Evolutionary conservation across 2,329 filamentous ascomycete genomes (phyloP).

Genomic region (Colletotrichum eremochloae): DNA sequence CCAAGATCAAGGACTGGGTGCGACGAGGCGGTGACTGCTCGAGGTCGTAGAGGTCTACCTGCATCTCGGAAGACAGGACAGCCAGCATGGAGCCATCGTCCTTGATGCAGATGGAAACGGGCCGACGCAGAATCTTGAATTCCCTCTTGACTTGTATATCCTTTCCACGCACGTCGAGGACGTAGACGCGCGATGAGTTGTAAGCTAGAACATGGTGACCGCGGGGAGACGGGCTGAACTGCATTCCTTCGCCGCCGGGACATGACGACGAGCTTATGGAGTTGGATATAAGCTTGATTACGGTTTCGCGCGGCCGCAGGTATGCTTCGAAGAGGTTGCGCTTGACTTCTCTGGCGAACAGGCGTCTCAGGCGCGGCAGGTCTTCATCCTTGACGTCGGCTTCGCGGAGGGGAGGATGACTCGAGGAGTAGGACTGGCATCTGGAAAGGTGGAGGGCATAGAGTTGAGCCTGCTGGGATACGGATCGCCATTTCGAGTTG

Average conservation of each 20-base stretch:
- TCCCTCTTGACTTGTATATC: slow-evolving; percentile 78
- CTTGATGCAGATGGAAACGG: slow-evolving; percentile 81
- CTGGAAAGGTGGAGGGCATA: slow-evolving; percentile 73
- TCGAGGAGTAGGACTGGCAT: slow-evolving; percentile 71
- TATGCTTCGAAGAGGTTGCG: slow-evolving; percentile 84
- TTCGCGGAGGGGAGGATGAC: slow-evolving; percentile 57
- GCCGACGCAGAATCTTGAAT: slow-evolving; percentile 82
- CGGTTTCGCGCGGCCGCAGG: slow-evolving; percentile 75
- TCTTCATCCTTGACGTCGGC: slow-evolving; percentile 59
- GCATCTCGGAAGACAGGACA: slow-evolving; percentile 84
- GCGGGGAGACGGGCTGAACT: slow-evolving; percentile 82
- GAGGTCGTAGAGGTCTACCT: slow-evolving; percentile 88
- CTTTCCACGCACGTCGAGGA: slow-evolving; percentile 75
- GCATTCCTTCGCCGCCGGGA: slow-evolving; percentile 87
- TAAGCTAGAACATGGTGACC: slow-evolving; percentile 83
- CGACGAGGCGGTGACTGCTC: slow-evolving; percentile 73
- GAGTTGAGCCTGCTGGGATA: slow-evolving; percentile 73
- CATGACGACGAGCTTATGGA: slow-evolving; percentile 87
- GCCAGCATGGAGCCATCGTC: slow-evolving; percentile 83
- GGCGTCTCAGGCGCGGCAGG: slow-evolving; percentile 71
- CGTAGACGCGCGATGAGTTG: slow-evolving; percentile 87
- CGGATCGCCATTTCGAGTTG: slow-evolving; percentile 74
- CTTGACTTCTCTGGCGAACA: slow-evolving; percentile 79
- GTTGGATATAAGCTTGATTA: slow-evolving; percentile 85
- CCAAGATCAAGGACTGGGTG: slow-evolving; percentile 80